Evolutionary conservation across 176 grass and related monocot species (phyloP), one percentile per base, ranked within the genome.

Genomic region (Aegilops speltoides): DNA sequence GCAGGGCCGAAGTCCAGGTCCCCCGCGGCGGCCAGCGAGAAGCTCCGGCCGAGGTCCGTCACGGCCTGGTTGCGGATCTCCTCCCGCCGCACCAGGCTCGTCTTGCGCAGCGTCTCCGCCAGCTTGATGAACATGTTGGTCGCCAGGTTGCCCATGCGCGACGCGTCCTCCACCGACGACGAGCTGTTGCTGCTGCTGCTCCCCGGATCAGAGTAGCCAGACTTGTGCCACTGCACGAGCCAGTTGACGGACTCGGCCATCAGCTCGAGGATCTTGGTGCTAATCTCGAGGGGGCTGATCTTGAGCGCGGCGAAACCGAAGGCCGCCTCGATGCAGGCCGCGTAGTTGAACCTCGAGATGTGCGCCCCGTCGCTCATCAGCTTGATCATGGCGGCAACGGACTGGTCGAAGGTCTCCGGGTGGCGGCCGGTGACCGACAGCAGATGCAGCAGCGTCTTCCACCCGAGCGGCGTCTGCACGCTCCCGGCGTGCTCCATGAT

Each of bases 321-420:
- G 1, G 96, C 93, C 1, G 93, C 90, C 70, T 98, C 96, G 81
- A 96, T 92, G 91, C 92, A 95, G 70, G 84, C 88, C 1, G 88
- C 37, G 61, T 98, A 98, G 86, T 94, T 98, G 88, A 85, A 89
- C 26, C 91, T 16, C 5, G 86, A 88, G 34, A 98, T 28, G 26
- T 82, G 40, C 29, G 76, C 26, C 17, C 93, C 93, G 54, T 89
- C 80, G 78, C 60, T 88, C 96, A 96, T 93, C 59, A 94, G 84
- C 80, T 83, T 91, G 78, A 94, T 85, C 70, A 98, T 78, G 7
- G 90, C 82, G 3, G 90, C 92, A 9, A 98, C 88, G 0, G 89
- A 89, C 60, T 92, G 91, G 64, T 98, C 96, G 84, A 98, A 98
- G 4, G 96, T 98, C 90, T 98, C 93, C 19, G 93, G 96, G 71